Conservation (phyloP, 805 yeast species). For the Starmera quercuum region DNA sequence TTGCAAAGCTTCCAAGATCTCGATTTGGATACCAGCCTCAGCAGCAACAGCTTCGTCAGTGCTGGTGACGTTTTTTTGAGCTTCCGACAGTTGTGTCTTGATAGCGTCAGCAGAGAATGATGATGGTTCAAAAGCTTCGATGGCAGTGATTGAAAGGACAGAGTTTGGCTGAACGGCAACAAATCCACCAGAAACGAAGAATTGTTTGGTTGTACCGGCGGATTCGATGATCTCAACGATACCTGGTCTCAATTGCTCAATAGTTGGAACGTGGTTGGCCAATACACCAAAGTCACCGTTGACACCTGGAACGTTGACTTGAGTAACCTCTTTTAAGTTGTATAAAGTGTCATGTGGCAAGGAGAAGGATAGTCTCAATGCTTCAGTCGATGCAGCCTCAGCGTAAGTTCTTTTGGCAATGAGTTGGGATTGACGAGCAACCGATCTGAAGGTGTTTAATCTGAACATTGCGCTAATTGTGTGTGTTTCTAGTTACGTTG, state of each 20-base stretch:
- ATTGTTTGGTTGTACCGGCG: slow-evolving; percentile 64
- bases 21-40: slow-evolving; percentile 91
- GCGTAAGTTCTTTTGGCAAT: slow-evolving; percentile 82
- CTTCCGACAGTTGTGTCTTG: slow-evolving; percentile 79
- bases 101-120: slow-evolving; percentile 76
- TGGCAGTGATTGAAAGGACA: slow-evolving; percentile 80
- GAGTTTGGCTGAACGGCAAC: slow-evolving; percentile 96
- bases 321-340: slow-evolving; percentile 40
- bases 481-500: background rate
- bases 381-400: slow-evolving; percentile 67
- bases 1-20: slow-evolving; percentile 91
- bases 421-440: slow-evolving; percentile 33
- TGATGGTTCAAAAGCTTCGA: slow-evolving; percentile 91
- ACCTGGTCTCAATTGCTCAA: slow-evolving; percentile 96
- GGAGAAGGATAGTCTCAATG: slow-evolving; percentile 81
- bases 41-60: slow-evolving; percentile 86
- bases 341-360: slow-evolving; percentile 76
- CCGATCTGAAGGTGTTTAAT: slow-evolving; percentile 18
- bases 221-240: slow-evolving; percentile 84
- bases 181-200: slow-evolving; percentile 92
- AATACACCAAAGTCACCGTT: slow-evolving; percentile 95
- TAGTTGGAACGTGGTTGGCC: slow-evolving; percentile 96
- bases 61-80: slow-evolving; percentile 82
- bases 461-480: slow-evolving; percentile 19
- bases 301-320: slow-evolving; percentile 93